A percentile compares a stretch with the other conserved stretches of the same genome.
Conservation (phyloP, 2,329 filamentous ascomycete species). For the Dendryphion nanum region DNA sequence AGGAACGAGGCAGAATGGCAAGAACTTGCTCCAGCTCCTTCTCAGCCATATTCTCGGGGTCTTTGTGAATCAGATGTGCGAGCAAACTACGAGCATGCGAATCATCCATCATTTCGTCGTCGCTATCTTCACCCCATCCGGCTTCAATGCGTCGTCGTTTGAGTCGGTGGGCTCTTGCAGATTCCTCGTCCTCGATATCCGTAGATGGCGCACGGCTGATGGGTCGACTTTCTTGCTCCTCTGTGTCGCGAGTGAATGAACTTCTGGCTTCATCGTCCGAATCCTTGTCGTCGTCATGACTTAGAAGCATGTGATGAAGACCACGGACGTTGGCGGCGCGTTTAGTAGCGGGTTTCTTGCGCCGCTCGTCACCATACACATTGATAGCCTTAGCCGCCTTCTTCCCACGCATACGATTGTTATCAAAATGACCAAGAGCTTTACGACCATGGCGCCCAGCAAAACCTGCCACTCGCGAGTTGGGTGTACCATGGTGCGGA, state of each 20-base stretch:
- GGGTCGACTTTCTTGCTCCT: conserved; percentile 79
- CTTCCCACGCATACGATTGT: conserved; percentile 42
- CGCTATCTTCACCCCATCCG: conserved; percentile 48
- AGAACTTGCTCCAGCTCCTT: conserved; percentile 58
- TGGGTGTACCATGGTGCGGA: conserved; percentile 63
- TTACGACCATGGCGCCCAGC: conserved; percentile 39
- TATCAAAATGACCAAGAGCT: conserved; percentile 45
- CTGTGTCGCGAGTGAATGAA: conserved; percentile 71
- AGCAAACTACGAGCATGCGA: conserved; percentile 47
- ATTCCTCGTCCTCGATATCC: conserved; percentile 51
- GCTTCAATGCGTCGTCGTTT: conserved; percentile 47
- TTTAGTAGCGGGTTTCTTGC: conserved; percentile 53
- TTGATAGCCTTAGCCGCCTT: conserved; percentile 41
- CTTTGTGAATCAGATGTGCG: conserved; percentile 51
- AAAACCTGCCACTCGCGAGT: conserved; percentile 45
- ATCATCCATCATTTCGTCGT: conserved; percentile 50
- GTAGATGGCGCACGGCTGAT: conserved; percentile 64
- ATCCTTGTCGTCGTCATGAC: conserved; percentile 78
- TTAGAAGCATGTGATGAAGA: conserved; percentile 75
- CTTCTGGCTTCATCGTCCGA: conserved; percentile 74
- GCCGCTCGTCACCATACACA: conserved; percentile 58
- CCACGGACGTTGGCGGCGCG: conserved; percentile 67
- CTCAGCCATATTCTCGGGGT: conserved; percentile 70
- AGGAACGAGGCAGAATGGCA: conserved; percentile 54
- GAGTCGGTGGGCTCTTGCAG: conserved; percentile 42